Evolutionary conservation across 2,329 filamentous ascomycete species (phyloP), one percentile per base, ranked within the genome.

Genomic region (Cladosporium sp.): DNA sequence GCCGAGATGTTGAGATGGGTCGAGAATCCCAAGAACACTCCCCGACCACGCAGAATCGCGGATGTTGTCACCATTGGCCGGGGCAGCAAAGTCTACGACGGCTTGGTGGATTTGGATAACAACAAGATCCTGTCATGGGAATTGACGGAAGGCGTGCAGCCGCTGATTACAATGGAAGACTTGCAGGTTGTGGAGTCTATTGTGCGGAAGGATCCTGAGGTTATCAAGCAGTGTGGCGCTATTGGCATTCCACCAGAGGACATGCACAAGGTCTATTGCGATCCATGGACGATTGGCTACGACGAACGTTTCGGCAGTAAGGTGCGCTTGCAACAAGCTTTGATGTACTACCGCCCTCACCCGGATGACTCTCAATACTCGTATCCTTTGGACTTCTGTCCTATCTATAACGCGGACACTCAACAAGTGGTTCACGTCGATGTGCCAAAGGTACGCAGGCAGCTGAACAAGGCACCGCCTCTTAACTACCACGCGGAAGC

Each of bases 181-280:
- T 76, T 95, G 30, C 80, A 89, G 60, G 77, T 82, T 49, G 90
- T 95, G 1, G 91, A 96, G 69, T 76, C 79, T 50, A 71, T 91
- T 39, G 80, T 83, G 53, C 81, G 90, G 57, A 83, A 82, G 59
- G 88, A 95, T 63, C 81, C 87, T 12, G 86, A 85, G 61, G 89
- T 95, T 53, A 93, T 95, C 57, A 88, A 95, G 69, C 90, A 95
- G 68, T 96, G 91, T 62, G 80, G 79, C 6, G 79, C 95, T 53
- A 79, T 89, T 52, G 91, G 91, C 1, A 88, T 96, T 53, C 80
- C 88, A 11, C 78, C 77, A 50, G 78, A 86, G 58, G 87, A 95
- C 53, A 95, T 96, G 91, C 75, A 93, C 75, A 95, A 95, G 71
- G 88, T 96, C 41, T 95, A 94, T 73, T 95, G 90, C 69, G 91